These are phyloP conservation scores for Cercospora sesami DNA, from an alignment of 2,329 filamentous ascomycete genomes.

Conservation along the genomic window DNA sequence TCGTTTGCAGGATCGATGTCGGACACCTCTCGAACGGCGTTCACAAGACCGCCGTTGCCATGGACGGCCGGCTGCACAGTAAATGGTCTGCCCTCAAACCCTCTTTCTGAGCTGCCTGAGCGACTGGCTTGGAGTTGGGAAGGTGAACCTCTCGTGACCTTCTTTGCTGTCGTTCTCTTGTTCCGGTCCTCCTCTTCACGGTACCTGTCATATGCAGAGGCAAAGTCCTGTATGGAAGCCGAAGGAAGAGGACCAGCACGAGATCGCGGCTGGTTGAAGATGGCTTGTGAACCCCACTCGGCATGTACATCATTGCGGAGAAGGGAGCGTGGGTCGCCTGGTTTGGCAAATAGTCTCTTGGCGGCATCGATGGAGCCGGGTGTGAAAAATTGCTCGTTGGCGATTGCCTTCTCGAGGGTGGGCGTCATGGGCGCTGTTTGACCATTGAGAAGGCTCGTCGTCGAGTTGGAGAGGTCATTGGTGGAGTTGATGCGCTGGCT, in stretches of 20 bases:
- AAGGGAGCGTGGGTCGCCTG: conserved; percentile 53
- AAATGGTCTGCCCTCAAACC: conserved; percentile 77
- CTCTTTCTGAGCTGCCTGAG: conserved; percentile 42
- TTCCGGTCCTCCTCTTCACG: conserved; percentile 27
- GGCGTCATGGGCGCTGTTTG: conserved; percentile 48
- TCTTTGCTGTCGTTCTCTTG: conserved; percentile 13
- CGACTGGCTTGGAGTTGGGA: conserved; percentile 31
- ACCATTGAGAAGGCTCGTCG: conserved; percentile 43
- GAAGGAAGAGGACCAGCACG: conserved; percentile 72
- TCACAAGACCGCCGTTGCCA: conserved; percentile 88
- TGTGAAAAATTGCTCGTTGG: conserved; percentile 48
- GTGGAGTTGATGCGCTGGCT: conserved; percentile 40
- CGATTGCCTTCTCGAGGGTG: conserved; percentile 22
- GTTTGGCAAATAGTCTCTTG: conserved; percentile 55
- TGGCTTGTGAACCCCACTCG: conserved; percentile 67
- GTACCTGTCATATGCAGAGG: conserved; percentile 47
- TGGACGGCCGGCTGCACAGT: conserved; percentile 80
- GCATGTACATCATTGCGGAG: conserved; percentile 74
- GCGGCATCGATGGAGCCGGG: conserved; percentile 44
- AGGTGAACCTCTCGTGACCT: conserved; percentile 29
- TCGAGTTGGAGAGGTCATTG: conserved; percentile 27
- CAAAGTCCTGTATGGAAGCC: conserved; percentile 71
- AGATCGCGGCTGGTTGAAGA: conserved; percentile 75
- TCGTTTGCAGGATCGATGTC: conserved; percentile 49
- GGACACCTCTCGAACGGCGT: conserved; percentile 77